Percentiles rank a stretch among this genome's conserved stretches.
These are phyloP conservation scores for Hebeloma cylindrosporum DNA, from an alignment of 768 basidiomycete species.

Conservation along the genomic window DNA sequence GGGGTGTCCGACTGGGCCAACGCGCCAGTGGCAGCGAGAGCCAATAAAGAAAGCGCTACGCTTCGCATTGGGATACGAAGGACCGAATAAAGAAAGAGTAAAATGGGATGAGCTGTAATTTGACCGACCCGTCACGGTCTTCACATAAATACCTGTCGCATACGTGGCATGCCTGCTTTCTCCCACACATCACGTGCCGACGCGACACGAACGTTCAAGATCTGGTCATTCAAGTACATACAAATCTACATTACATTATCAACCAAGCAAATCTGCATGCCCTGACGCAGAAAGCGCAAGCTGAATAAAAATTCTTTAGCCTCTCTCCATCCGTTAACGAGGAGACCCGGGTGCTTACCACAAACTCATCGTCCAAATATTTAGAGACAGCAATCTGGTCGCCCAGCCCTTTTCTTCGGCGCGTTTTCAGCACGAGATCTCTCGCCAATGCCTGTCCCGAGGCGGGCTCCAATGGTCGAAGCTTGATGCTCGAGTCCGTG, in stretches of 20 bases:
- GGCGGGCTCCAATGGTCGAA: constrained; percentile 94
- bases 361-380: constrained; percentile 96
- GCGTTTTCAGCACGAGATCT: constrained; percentile 94
- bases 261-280: constrained; percentile 88
- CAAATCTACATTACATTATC: constrained; percentile 11
- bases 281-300: constrained; percentile 93
- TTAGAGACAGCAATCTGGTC: constrained; percentile 98
- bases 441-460: constrained; percentile 93
- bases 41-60: constrained; percentile 79
- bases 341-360: constrained; percentile 49
- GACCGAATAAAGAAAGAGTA: constrained; percentile 43
- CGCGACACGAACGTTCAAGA: constrained; percentile 12
- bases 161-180: constrained; percentile 44
- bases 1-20: constrained; percentile 55
- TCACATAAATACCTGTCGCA: constrained; percentile 38
- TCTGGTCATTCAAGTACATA: constrained; percentile 9
- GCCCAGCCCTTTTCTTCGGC: constrained; percentile 92
- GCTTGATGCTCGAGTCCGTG: constrained; percentile 94
- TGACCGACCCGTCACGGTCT: constrained; percentile 20
- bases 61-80: constrained; percentile 86
- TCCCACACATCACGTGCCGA: constrained; percentile 43
- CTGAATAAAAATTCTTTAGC: constrained; percentile 38
- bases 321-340: not conserved
- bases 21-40: constrained; percentile 62
- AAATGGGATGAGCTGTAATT: constrained; percentile 34